Conservation (phyloP, 2,329 filamentous ascomycete genomes). For the Graphilbum sp. region DNA sequence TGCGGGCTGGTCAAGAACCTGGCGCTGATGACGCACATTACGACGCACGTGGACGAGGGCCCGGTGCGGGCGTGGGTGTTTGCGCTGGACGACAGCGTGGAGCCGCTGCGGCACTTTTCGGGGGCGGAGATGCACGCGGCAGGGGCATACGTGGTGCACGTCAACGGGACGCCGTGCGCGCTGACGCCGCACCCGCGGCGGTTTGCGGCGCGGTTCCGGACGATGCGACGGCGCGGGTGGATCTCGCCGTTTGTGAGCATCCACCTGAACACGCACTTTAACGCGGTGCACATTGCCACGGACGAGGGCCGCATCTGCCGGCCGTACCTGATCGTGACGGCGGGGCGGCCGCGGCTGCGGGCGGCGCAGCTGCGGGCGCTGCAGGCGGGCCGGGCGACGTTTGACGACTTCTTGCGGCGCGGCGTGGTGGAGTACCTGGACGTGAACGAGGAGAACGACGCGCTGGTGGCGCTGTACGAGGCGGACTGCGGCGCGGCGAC, state of each 20-base stretch:
- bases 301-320: slow-evolving; percentile 95
- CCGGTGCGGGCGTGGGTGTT: slow-evolving; percentile 79
- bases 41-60: slow-evolving; percentile 85
- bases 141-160: slow-evolving; percentile 77
- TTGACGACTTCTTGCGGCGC: slow-evolving; percentile 82
- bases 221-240: slow-evolving; percentile 72
- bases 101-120: slow-evolving; percentile 50
- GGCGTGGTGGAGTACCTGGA: slow-evolving; percentile 94
- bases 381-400: slow-evolving; percentile 68
- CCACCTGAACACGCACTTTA: slow-evolving; percentile 85
- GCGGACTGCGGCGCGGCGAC: slow-evolving; percentile 66
- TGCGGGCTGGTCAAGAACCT: slow-evolving; percentile 97
- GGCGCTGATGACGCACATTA: slow-evolving; percentile 98
- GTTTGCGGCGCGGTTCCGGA: slow-evolving; percentile 73
- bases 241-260: slow-evolving; percentile 96
- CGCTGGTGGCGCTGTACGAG: slow-evolving; percentile 82
- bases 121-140: slow-evolving; percentile 76
- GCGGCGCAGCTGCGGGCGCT: slow-evolving; percentile 64
- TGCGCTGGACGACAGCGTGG: slow-evolving; percentile 70
- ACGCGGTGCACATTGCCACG: slow-evolving; percentile 84
- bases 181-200: slow-evolving; percentile 72
- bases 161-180: slow-evolving; percentile 90
- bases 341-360: slow-evolving; percentile 66
- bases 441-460: slow-evolving; percentile 96
- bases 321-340: slow-evolving; percentile 88